Evolutionary conservation across 116 monocot species (phyloP).

Genomic region (Papilionanthe hybrid): DNA sequence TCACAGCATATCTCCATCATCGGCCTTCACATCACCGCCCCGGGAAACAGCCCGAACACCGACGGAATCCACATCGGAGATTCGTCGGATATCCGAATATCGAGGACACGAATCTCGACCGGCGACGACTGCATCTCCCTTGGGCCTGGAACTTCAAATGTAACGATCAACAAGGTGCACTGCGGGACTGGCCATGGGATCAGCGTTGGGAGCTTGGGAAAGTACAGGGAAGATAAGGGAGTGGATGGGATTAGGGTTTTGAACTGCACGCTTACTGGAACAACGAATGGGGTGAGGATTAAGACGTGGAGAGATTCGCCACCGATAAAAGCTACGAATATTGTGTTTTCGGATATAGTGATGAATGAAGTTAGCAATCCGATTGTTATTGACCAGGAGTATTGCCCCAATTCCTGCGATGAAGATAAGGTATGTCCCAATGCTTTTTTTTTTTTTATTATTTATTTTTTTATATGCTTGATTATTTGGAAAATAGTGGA

Average conservation of each 20-base stretch:
- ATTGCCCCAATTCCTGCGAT: slow-evolving; percentile 22
- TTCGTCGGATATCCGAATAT: background rate
- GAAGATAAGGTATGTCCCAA: background rate
- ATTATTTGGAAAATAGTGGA: too few relatives aligned
- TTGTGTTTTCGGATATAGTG: slow-evolving; percentile 20
- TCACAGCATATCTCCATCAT: background rate
- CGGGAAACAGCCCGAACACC: slow-evolving; percentile 17
- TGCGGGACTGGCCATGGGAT: slow-evolving; percentile 23
- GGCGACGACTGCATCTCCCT: slow-evolving; percentile 34
- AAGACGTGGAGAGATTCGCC: slow-evolving; percentile 32
- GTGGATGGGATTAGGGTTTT: slow-evolving; percentile 9
- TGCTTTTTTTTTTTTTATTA: background rate
- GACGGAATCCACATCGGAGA: slow-evolving; percentile 14
- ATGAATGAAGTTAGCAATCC: slow-evolving; percentile 35
- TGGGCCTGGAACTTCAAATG: slow-evolving; percentile 9
- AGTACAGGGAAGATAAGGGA: slow-evolving; percentile 9
- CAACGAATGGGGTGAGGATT: slow-evolving; percentile 35
- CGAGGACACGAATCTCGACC: background rate
- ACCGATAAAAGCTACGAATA: background rate
- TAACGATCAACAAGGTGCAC: background rate
- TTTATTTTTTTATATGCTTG: too few relatives aligned
- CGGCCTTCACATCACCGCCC: slow-evolving; percentile 6
- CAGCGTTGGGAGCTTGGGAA: slow-evolving; percentile 38
- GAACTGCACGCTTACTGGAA: slow-evolving; percentile 13
- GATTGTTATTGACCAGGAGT: slow-evolving; percentile 41